Base-by-base conservation (phyloP, 305 asterid species). In the Plantago coronopus region DNA sequence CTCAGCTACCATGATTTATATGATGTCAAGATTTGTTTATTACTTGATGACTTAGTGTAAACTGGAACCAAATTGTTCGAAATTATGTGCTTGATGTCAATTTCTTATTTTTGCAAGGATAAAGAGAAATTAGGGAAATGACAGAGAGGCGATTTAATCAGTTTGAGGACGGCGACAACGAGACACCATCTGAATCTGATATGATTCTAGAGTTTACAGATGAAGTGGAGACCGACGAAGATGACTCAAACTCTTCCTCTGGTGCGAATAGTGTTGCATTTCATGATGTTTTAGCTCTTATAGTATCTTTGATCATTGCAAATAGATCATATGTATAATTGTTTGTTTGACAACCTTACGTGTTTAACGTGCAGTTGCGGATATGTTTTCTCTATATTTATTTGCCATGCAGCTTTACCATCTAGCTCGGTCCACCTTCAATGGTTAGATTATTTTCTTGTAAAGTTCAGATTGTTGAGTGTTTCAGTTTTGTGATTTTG, bases 121-220 rank as follows among this genome's bases (percentile, higher is more conserved):
- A 31, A 3, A 31, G 7, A 31, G 38, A 37, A 37, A 8, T 10
- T 9, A 31, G 59, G 42, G 62, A 61, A 43, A 91, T 88, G 96
- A 91, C 88, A 48, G 88, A 88, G 72, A 78, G 95, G 74, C 69
- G 90, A 69, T 86, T 84, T 77, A 86, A 88, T 73, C 78, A 85
- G 86, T 59, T 74, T 62, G 91, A 84, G 38, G 95, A 88, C 59
- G 94, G 86, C 40, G 74, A 74, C 66, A 73, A 66, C 78, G 97
- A 91, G 75, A 90, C 71, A 46, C 85, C 90, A 21, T 75, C 83
- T 0, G 95, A 79, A 65, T 86, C 87, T 19, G 93, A 83, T 63
- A 54, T 70, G 57, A 90, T 82, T 69, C 80, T 77, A 27, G 84
- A 77, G 65, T 78, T 75, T 53, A 63, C 70, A n/a, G 89, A 81